Evolutionary conservation across 1,284 basidiomycete species (phyloP), one percentile per base, ranked within the genome.

Genomic region (Butyriboletus appendiculatus): DNA sequence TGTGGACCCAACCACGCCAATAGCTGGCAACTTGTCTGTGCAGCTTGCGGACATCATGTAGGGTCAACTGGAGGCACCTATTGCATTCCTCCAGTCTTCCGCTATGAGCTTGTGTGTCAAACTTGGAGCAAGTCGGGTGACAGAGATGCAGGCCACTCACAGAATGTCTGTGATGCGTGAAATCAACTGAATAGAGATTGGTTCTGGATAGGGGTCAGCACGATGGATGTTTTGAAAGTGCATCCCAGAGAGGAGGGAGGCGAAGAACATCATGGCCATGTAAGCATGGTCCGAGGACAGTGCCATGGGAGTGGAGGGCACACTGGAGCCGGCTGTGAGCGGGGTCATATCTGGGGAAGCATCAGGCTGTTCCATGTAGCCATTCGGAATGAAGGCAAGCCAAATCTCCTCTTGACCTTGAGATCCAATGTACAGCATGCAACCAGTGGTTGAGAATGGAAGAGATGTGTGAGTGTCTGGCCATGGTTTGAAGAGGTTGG

Each of bases 401-500:
- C 57, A 59, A 1, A 59, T 18, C 1, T 59, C 40, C 0, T 59
- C 49, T 3, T 59, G 48, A 3, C 16, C 24, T 0, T 30, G 7
- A 10, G 48, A 39, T 3, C 58, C 49, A 1, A 59, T 11, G 16
- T 51, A 49, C 0, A 56, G 5, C 57, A 59, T 59, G 0, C 42
- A 24, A 0, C 58, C 57, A 2, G 43, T 40, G 2, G 49, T 49
- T 1, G 45, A 45, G 10, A 26, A 52, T 2, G 15, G 24, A 5
- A 43, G n/a, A 0, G 26, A 10, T 0, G 22, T 8, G 2, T 0
- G 2, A 7, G 18, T n/a, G 26, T 32, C 18, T 0, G 33, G 20
- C 44, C 44, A 45, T 7, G 12, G 32, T 6, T 32, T 34, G 15
- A 45, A 45, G 4, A 45, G 7, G 0, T 33, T 45, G 1, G 44